phyloP scores from a whole-genome alignment of 805 yeast species.

The Yarrowia alimentaria region DNA sequence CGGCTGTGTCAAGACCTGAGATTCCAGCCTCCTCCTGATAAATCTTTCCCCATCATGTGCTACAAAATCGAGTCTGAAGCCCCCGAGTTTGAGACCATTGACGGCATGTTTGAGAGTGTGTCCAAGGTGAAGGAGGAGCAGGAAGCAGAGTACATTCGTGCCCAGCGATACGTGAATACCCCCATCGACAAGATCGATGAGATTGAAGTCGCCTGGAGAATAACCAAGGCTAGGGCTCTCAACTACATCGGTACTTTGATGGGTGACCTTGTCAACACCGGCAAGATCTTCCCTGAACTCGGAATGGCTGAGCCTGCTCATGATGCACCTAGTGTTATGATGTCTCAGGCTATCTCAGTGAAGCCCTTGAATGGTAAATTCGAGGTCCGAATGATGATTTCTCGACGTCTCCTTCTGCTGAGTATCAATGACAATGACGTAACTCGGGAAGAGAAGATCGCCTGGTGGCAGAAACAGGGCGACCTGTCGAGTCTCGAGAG shows the following conservation, averaged over 20 bases:
- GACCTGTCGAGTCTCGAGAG: slow-evolving; percentile 7
- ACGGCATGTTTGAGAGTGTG: slow-evolving; percentile 20
- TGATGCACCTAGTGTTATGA: neutral
- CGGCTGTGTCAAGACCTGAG: slow-evolving; percentile 47
- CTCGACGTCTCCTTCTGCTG: slow-evolving; percentile 2
- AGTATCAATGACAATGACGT: slow-evolving; percentile 7
- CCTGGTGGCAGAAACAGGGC: slow-evolving; percentile 14
- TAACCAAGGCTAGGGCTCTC: slow-evolving; percentile 18
- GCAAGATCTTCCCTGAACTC: slow-evolving; percentile 11
- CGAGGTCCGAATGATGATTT: slow-evolving; percentile 11
- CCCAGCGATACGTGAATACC: neutral
- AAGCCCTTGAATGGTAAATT: slow-evolving; percentile 6
- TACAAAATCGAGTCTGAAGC: neutral
- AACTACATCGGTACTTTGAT: slow-evolving; percentile 16
- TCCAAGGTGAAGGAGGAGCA: slow-evolving; percentile 4
- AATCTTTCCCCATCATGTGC: slow-evolving; percentile 31
- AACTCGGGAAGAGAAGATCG: slow-evolving; percentile 1
- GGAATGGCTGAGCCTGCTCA: slow-evolving; percentile 11
- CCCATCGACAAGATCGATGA: slow-evolving; percentile 4
- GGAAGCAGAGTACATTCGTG: slow-evolving; percentile 7
- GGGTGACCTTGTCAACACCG: slow-evolving; percentile 6
- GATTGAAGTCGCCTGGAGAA: slow-evolving; percentile 17
- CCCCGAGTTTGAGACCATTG: slow-evolving; percentile 9
- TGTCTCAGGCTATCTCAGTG: slow-evolving; percentile 1
- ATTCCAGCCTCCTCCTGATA: slow-evolving; percentile 39